phyloP scores from a whole-genome alignment of 1,139 yeast genomes.

The Diutina rugosa region DNA sequence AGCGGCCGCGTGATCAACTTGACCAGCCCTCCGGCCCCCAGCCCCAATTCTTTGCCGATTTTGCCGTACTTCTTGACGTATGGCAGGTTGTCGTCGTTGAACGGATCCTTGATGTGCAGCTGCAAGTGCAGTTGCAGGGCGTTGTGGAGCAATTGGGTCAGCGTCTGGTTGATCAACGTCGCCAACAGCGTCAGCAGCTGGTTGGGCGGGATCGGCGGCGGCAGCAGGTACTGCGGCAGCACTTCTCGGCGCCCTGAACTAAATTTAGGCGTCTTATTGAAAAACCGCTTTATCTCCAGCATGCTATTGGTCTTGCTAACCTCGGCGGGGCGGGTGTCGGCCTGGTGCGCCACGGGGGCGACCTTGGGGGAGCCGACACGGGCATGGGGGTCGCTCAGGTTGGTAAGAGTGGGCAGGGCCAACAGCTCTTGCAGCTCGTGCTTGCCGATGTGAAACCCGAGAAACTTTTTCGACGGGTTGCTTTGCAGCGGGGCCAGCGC shows the following conservation, averaged over 20 bases:
- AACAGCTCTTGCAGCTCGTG: constrained; percentile 10
- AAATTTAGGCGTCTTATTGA: constrained; percentile 3
- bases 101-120: constrained; percentile 19
- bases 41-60: constrained; percentile 80
- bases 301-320: constrained; percentile 34
- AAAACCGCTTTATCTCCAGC: constrained; percentile 37
- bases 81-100: constrained; percentile 44
- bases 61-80: constrained; percentile 78
- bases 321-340: constrained; percentile 11
- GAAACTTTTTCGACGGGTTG: constrained; percentile 4
- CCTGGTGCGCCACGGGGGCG: constrained; percentile 14
- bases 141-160: constrained; percentile 26
- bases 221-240: neutral
- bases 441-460: constrained; percentile 13
- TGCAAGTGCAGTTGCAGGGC: neutral
- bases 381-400: constrained; percentile 6
- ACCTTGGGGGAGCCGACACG: constrained; percentile 8
- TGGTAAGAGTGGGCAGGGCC: constrained; percentile 7
- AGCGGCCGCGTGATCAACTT: constrained; percentile 70
- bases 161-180: constrained; percentile 31
- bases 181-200: constrained; percentile 31
- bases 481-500: neutral
- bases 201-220: constrained; percentile 5
- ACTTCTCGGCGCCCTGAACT: neutral
- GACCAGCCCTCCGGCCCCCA: constrained; percentile 98